phyloP scores from a whole-genome alignment of 257 asterid species.

The Mentha longifolia region DNA sequence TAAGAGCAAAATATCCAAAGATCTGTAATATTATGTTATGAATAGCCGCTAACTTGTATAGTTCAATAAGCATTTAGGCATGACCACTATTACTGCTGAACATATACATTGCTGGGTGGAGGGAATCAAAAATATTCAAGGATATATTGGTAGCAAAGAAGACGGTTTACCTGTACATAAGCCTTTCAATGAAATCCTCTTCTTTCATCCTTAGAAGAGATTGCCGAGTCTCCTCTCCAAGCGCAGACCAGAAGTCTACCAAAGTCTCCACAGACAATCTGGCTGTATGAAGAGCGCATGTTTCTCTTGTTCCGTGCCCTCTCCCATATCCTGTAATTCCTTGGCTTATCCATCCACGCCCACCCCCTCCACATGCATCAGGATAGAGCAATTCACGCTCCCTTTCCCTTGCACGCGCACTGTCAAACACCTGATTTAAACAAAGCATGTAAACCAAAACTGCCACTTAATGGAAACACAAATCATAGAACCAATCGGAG shows the following conservation, averaged over 20 bases:
- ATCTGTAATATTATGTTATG: neutral
- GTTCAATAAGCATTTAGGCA: neutral
- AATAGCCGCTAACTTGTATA: neutral
- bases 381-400: slow-evolving; percentile 94
- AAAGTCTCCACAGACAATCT: slow-evolving; percentile 91
- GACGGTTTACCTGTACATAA: slow-evolving; percentile 78
- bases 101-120: neutral
- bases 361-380: slow-evolving; percentile 99
- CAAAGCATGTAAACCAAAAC: slow-evolving; percentile 33
- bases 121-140: slow-evolving; percentile 1
- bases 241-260: slow-evolving; percentile 99
- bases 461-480: slow-evolving; percentile 13
- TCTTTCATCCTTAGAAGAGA: slow-evolving; percentile 97
- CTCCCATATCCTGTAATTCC: slow-evolving; percentile 82
- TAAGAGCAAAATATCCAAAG: neutral
- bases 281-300: slow-evolving; percentile 99
- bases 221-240: slow-evolving; percentile 92
- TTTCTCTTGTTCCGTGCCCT: slow-evolving; percentile 93
- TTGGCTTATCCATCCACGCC: slow-evolving; percentile 99
- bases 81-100: slow-evolving; percentile 4
- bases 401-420: slow-evolving; percentile 95
- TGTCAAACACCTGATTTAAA: slow-evolving; percentile 81
- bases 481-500: slow-evolving; percentile 18
- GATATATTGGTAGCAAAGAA: slow-evolving; percentile 11
- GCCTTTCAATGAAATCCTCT: slow-evolving; percentile 96